A percentile compares a stretch with the other conserved stretches of the same genome.
phyloP scores from a whole-genome alignment of 805 yeast genomes.

The Metahyphopichia silvanorum region DNA sequence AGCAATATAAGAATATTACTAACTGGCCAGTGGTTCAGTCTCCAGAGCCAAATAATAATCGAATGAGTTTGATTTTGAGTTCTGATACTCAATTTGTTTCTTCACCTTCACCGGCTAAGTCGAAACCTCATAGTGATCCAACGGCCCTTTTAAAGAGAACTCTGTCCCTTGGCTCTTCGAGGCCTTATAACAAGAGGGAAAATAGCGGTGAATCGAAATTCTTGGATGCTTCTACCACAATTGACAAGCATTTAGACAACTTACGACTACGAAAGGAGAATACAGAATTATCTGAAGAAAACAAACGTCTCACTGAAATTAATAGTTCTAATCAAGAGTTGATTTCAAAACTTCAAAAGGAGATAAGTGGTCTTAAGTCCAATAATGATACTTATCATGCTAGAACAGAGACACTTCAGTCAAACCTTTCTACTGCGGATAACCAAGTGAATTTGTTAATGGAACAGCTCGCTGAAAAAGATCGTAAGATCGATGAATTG shows the following conservation, averaged over 20 bases:
- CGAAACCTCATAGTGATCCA: slow-evolving; percentile 16
- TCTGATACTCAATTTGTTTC: slow-evolving; percentile 3
- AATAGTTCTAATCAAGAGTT: slow-evolving; percentile 7
- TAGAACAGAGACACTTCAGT: background rate
- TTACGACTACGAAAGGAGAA: slow-evolving; percentile 33
- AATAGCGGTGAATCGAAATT: slow-evolving; percentile 9
- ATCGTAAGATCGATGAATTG: slow-evolving; percentile 11
- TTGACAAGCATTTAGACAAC: slow-evolving; percentile 43
- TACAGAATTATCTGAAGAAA: slow-evolving; percentile 13
- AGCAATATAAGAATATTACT: slow-evolving; percentile 54
- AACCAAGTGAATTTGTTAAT: slow-evolving; percentile 7
- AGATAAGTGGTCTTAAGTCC: slow-evolving; percentile 6
- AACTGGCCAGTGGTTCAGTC: slow-evolving; percentile 37
- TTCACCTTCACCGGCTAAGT: background rate
- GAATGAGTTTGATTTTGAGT: slow-evolving; percentile 17
- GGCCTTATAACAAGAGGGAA: slow-evolving; percentile 1
- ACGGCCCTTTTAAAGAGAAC: slow-evolving; percentile 23
- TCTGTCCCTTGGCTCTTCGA: background rate
- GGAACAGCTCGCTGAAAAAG: slow-evolving; percentile 11
- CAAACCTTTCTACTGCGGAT: slow-evolving; percentile 5
- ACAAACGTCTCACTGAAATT: slow-evolving; percentile 7
- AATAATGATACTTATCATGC: background rate
- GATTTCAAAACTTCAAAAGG: slow-evolving; percentile 5
- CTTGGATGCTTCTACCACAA: slow-evolving; percentile 33
- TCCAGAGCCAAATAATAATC: slow-evolving; percentile 10